phyloP scores from a whole-genome alignment of 2,329 filamentous ascomycete genomes.

The Colletotrichum sojae region DNA sequence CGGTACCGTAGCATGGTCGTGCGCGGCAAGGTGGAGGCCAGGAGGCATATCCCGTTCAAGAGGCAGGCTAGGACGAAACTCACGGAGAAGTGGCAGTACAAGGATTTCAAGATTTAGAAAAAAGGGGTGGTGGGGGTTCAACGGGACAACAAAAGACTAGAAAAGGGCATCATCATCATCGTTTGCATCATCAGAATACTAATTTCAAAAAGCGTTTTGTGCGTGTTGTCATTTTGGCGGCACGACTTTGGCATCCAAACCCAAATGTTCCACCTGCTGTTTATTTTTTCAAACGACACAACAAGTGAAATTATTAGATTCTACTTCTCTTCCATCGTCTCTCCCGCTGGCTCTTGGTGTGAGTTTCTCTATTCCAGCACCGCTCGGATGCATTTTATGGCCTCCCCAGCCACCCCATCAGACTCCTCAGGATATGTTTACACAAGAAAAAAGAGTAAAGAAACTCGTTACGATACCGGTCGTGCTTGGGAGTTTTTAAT shows the following conservation, averaged over 20 bases:
- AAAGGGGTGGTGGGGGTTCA: not conserved
- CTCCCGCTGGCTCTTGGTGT: not conserved
- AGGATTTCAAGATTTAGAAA: conserved; percentile 78
- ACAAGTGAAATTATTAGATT: conserved; percentile 18
- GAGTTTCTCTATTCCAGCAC: conserved; percentile 9
- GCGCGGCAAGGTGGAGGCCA: conserved; percentile 88
- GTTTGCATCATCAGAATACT: conserved; percentile 1
- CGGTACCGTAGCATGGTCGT: conserved; percentile 91
- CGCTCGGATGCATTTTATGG: conserved; percentile 2
- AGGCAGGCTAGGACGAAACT: conserved; percentile 86
- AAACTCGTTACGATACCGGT: conserved; percentile 8
- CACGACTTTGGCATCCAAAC: not conserved
- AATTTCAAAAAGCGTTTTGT: conserved; percentile 33
- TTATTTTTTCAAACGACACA: not conserved
- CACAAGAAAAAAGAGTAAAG: not conserved
- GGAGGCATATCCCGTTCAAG: conserved; percentile 82
- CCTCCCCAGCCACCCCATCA: conserved; percentile 1
- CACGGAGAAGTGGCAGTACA: conserved; percentile 98
- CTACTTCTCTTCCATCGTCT: not conserved
- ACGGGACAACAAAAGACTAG: conserved; percentile 3
- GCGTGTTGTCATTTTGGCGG: not conserved
- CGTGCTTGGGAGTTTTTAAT: conserved; percentile 39
- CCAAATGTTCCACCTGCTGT: not conserved
- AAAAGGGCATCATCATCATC: no score
- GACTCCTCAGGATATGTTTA: conserved; percentile 30